Evolutionary conservation across 1,284 basidiomycete genomes (phyloP).

Genomic region (Ganoderma resinaceum): DNA sequence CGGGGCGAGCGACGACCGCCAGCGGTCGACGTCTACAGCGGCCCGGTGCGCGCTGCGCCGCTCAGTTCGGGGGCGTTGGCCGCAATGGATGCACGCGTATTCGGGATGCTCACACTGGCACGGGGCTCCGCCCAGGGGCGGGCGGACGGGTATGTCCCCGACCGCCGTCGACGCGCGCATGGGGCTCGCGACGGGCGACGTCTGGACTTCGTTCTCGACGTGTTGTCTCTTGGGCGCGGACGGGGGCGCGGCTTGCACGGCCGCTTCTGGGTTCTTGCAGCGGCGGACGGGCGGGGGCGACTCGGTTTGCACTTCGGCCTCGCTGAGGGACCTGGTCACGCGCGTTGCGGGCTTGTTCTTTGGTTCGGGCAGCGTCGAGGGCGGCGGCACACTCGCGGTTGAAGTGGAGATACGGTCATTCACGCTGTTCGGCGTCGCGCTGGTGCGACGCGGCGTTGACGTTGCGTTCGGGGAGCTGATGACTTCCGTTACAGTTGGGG

Average conservation of each 20-base stretch:
- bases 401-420: background rate
- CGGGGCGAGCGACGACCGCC: background rate
- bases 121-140: background rate
- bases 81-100: background rate
- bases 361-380: background rate
- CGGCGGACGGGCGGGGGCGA: conserved; percentile 4
- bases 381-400: background rate
- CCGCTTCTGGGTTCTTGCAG: conserved; percentile 7
- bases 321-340: conserved; percentile 9
- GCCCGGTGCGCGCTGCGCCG: background rate
- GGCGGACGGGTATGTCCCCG: conserved; percentile 1
- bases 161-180: background rate
- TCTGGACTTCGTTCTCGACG: conserved; percentile 1
- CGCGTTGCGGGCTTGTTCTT: background rate
- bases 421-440: background rate
- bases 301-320: conserved; percentile 22
- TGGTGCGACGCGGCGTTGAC: background rate
- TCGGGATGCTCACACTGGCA: conserved; percentile 11
- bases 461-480: background rate
- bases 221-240: background rate
- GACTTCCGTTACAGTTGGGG: conserved; percentile 6
- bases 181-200: conserved; percentile 7
- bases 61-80: background rate
- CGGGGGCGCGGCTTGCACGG: conserved; percentile 6
- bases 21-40: too few species aligned